A percentile compares a stretch with the other conserved stretches of the same genome.
phyloP scores from a whole-genome alignment of 805 yeast genomes.

The Maudiozyma pseudohumilis region DNA sequence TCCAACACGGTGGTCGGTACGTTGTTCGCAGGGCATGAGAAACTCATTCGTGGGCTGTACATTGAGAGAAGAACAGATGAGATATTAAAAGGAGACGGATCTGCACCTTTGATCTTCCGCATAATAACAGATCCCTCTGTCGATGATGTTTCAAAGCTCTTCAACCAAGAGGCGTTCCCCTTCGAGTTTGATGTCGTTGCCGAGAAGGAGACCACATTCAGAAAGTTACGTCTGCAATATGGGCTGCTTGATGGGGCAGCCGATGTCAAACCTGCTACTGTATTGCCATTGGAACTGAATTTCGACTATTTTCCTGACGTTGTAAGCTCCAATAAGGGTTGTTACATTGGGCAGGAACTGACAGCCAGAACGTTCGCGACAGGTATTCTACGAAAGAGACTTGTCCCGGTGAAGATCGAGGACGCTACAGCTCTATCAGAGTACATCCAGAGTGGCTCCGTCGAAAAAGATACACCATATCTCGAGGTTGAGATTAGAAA shows the following conservation, averaged over 20 bases:
- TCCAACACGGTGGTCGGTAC: conserved; percentile 13
- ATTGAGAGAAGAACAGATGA: conserved; percentile 25
- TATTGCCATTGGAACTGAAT: conserved; percentile 77
- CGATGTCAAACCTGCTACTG: conserved; percentile 38
- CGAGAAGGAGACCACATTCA: conserved; percentile 26
- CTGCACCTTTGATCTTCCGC: conserved; percentile 59
- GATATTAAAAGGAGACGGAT: conserved; percentile 53
- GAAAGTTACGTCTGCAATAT: conserved; percentile 34
- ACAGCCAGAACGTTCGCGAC: conserved; percentile 80
- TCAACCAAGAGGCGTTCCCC: conserved; percentile 19
- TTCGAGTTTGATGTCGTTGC: conserved; percentile 16
- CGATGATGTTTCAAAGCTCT: conserved; percentile 20
- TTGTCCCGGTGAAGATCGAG: conserved; percentile 51
- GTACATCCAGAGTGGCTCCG: too few relatives aligned
- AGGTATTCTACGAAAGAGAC: conserved; percentile 74
- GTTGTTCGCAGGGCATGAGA: conserved; percentile 16
- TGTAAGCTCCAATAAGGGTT: conserved; percentile 84
- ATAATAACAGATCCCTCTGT: conserved; percentile 30
- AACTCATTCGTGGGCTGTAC: conserved; percentile 14
- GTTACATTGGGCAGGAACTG: conserved; percentile 93
- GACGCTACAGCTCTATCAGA: conserved; percentile 3
- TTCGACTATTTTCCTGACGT: conserved; percentile 64
- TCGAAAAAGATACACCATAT: conserved; percentile 2
- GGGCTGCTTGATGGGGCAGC: conserved; percentile 48
- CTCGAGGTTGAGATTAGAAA: conserved; percentile 8